Conservation (phyloP, 768 basidiomycete genomes). For the Tubosaeta sp. region DNA sequence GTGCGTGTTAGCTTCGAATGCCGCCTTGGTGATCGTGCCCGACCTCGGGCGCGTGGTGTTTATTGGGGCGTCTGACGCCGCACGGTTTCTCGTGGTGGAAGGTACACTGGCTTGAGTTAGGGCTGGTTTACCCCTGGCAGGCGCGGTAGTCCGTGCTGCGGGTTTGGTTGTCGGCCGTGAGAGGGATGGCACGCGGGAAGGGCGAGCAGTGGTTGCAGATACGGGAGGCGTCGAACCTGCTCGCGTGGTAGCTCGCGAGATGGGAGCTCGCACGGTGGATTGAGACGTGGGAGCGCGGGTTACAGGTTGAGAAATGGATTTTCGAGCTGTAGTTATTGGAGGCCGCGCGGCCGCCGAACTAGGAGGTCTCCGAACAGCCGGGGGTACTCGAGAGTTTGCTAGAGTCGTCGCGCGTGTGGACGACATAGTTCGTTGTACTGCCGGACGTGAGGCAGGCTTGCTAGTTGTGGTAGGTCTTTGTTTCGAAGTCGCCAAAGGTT, state of each 20-base stretch:
- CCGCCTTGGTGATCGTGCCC: slow-evolving; percentile 24
- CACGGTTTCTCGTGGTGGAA: background rate
- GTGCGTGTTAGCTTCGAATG: slow-evolving; percentile 22
- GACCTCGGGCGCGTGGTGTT: slow-evolving; percentile 15
- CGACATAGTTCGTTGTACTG: slow-evolving; percentile 4
- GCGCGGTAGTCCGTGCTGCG: slow-evolving; percentile 3
- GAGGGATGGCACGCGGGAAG: slow-evolving; percentile 5
- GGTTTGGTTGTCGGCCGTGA: slow-evolving; percentile 10
- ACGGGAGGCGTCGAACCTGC: slow-evolving; percentile 17
- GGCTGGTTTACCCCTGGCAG: slow-evolving; percentile 8
- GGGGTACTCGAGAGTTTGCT: slow-evolving; percentile 5
- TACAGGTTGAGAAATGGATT: slow-evolving; percentile 17
- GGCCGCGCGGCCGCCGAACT: slow-evolving; percentile 8
- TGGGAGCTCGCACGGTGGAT: slow-evolving; percentile 12
- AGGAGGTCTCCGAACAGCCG: slow-evolving; percentile 10
- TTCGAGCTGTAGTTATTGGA: slow-evolving; percentile 1
- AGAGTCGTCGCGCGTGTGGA: background rate
- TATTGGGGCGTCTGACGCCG: background rate
- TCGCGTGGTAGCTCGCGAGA: slow-evolving; percentile 20
- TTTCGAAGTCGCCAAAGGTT: slow-evolving; percentile 1
- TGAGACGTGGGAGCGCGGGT: slow-evolving; percentile 24
- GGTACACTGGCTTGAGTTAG: background rate
- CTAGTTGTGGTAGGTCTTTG: background rate
- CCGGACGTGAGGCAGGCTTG: slow-evolving; percentile 6
- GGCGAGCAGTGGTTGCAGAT: slow-evolving; percentile 2